Base-by-base conservation (phyloP, 345 rosid genomes). In the Hibiscus tridactylites region DNA sequence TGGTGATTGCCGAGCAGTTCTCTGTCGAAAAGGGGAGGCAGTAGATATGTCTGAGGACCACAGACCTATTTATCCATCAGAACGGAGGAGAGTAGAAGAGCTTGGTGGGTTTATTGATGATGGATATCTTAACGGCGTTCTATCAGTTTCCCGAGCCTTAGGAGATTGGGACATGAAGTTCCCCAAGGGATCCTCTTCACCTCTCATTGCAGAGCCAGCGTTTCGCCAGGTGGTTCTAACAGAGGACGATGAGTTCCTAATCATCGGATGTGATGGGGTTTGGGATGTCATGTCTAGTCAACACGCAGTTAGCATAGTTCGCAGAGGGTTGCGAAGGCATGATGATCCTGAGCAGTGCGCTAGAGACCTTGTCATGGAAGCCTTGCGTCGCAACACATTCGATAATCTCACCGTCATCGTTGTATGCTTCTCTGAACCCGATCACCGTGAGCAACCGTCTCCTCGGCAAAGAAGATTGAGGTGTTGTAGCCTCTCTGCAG, bases 211-310 rank as follows among this genome's bases (percentile, higher is more conserved):
- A 0, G 97, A 91, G 73, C 98, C 98, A 0, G 96, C 91, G 71
- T 81, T 91, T 71, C 80, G 35, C 24, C 90, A 79, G 75, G 65
- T 81, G 68, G 81, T 79, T 16, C 70, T 93, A 11, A 87, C 87
- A 0, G 94, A 89, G 77, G 97, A 91, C 0, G 98, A 91, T n/a
- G 98, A 93, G 79, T 93, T 93, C 74, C 90, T 93, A 24, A 84
- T 93, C 19, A 85, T 93, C 0, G 96, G 94, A 0, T 93, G 97
- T 69, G 98, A 93, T 10, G 98, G 98, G 42, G 82, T 93, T 10
- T 93, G 97, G 96, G 98, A 93, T 71, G 96, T 86, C 1, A 83
- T 93, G 88, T 78, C 94, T 24, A 93, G 98, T 76, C 96, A 93
- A 84, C 82, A 84, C 37, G 98, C 98, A 0, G 94, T 90, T 16